Conservation (phyloP, 768 basidiomycete genomes). For the Amanita thiersii region DNA sequence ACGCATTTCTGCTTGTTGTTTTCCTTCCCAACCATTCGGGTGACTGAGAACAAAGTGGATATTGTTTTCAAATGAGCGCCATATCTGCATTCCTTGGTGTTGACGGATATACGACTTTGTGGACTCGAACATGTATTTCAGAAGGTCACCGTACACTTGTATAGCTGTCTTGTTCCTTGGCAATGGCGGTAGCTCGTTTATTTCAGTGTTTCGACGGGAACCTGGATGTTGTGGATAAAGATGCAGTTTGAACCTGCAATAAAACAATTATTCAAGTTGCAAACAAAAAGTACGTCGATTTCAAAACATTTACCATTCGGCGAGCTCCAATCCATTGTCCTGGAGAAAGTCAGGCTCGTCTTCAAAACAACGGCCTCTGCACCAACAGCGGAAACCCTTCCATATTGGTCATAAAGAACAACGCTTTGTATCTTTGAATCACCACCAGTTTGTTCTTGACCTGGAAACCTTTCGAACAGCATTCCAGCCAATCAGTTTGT, state of each 20-base stretch:
- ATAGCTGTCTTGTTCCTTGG: conserved; percentile 20
- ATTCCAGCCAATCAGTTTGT: conserved; percentile 3
- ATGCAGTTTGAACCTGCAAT: conserved; percentile 12
- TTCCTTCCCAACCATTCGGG: conserved; percentile 40
- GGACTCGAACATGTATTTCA: conserved; percentile 25
- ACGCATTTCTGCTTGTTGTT: conserved; percentile 33
- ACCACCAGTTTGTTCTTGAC: conserved; percentile 35
- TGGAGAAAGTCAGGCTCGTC: conserved; percentile 25
- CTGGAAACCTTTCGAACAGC: conserved; percentile 29
- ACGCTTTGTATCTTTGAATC: conserved; percentile 42
- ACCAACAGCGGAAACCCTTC: conserved; percentile 30
- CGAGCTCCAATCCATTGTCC: conserved; percentile 14
- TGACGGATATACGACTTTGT: conserved; percentile 25
- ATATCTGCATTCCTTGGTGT: conserved; percentile 22
- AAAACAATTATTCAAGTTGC: background rate
- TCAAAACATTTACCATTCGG: background rate
- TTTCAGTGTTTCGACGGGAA: background rate
- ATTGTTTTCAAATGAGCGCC: conserved; percentile 24
- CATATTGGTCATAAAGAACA: conserved; percentile 36
- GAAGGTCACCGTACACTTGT: conserved; percentile 26
- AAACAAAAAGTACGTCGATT: background rate
- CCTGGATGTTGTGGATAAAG: conserved; percentile 9
- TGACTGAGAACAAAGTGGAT: conserved; percentile 35
- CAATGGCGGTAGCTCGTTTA: conserved; percentile 15
- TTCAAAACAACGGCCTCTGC: conserved; percentile 27